Evolutionary conservation across 768 basidiomycete genomes (phyloP).

Genomic region (Pholiota conissans): DNA sequence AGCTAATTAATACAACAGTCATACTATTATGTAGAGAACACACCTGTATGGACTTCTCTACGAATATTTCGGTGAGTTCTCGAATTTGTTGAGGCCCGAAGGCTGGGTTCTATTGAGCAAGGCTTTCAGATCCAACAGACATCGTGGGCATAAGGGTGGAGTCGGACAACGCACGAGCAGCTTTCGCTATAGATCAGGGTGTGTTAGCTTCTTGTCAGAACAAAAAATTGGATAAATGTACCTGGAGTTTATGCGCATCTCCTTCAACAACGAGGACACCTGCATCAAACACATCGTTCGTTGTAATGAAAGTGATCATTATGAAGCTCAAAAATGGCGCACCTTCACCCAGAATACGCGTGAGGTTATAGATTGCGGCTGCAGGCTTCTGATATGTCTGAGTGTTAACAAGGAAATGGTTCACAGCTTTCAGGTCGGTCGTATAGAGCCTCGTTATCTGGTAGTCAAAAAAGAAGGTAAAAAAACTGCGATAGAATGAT

Average conservation of each 20-base stretch:
- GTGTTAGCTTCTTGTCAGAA: neutral
- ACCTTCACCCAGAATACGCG: constrained; percentile 44
- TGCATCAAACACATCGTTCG: too few relatives aligned
- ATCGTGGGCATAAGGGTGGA: neutral
- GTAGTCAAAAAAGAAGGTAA: too few relatives aligned
- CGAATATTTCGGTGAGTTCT: constrained; percentile 51
- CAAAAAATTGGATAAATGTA: constrained; percentile 17
- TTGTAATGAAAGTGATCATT: too few relatives aligned
- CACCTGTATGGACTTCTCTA: constrained; percentile 52
- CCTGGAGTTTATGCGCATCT: constrained; percentile 44
- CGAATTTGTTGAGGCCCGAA: constrained; percentile 61
- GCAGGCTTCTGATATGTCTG: constrained; percentile 56
- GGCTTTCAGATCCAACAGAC: too few relatives aligned
- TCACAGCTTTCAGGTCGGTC: constrained; percentile 58
- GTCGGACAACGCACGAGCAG: constrained; percentile 32
- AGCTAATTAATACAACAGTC: neutral
- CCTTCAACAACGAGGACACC: constrained; percentile 48
- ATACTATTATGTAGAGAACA: neutral
- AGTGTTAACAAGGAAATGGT: constrained; percentile 57
- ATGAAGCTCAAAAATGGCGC: too few relatives aligned
- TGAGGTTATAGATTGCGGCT: constrained; percentile 32
- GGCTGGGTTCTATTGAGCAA: constrained; percentile 60
- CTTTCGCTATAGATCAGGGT: constrained; percentile 30
- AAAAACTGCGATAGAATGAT: too few relatives aligned
- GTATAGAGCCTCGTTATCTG: constrained; percentile 44